A percentile compares a stretch with the other conserved stretches of the same genome.
These are phyloP conservation scores for Shiraia sp. DNA, from an alignment of 2,329 filamentous ascomycete species.

Conservation along the genomic window DNA sequence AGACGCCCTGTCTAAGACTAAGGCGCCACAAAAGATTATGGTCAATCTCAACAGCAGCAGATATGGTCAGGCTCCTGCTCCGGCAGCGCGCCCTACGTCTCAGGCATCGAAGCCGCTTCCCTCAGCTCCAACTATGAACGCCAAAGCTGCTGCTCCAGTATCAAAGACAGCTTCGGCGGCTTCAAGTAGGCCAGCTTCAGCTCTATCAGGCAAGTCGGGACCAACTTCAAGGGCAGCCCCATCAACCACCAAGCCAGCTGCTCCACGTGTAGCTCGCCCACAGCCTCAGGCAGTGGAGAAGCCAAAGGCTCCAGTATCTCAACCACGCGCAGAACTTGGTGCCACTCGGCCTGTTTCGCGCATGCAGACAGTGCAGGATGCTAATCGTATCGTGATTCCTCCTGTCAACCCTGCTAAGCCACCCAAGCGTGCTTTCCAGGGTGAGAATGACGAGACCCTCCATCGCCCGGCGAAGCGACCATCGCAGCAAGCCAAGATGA, in stretches of 20 bases:
- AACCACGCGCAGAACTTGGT: conserved; percentile 54
- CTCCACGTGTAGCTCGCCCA: conserved; percentile 36
- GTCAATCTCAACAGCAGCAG: conserved; percentile 66
- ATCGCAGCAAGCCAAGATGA: conserved; percentile 51
- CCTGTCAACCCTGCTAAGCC: conserved; percentile 71
- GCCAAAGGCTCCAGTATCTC: conserved; percentile 47
- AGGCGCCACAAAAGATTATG: conserved; percentile 65
- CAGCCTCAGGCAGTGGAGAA: conserved; percentile 68
- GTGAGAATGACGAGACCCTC: conserved; percentile 68
- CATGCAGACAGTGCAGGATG: conserved; percentile 65
- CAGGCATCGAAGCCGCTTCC: conserved; percentile 28
- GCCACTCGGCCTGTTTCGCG: conserved; percentile 61
- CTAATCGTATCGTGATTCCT: conserved; percentile 55
- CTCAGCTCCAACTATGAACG: conserved; percentile 20
- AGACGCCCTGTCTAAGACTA: conserved; percentile 61
- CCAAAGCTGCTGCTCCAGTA: conserved; percentile 52
- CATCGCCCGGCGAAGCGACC: conserved; percentile 45
- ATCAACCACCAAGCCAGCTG: conserved; percentile 27
- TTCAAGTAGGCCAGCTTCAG: conserved; percentile 33
- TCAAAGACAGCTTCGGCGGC: conserved; percentile 54
- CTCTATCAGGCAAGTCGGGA: conserved; percentile 27
- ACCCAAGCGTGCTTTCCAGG: conserved; percentile 73
- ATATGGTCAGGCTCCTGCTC: conserved; percentile 48
- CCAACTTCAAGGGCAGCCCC: conserved; percentile 25
- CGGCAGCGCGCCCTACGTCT: conserved; percentile 59